A percentile compares a stretch with the other conserved stretches of the same genome.
Evolutionary conservation across 805 yeast species (phyloP).

Genomic region (Cyberlindnera mississippiensis): DNA sequence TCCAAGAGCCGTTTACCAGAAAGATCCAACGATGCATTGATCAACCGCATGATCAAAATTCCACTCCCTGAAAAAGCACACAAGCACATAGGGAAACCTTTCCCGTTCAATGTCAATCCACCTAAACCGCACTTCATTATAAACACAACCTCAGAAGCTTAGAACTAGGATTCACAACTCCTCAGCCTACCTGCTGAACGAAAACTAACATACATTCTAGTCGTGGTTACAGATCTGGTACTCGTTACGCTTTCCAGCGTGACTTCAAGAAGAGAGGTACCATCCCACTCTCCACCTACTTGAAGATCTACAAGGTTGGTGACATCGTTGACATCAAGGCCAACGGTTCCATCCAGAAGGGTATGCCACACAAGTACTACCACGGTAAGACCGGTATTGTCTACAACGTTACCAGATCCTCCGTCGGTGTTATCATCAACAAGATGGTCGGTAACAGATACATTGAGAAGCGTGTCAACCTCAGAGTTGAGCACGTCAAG

Average conservation of each 20-base stretch:
- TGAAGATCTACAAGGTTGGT: conserved; percentile 97
- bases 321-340: conserved; percentile 99
- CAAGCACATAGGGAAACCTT: too few relatives aligned
- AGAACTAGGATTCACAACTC: too few relatives aligned
- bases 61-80: too few relatives aligned
- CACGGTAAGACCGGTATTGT: conserved; percentile 99
- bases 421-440: conserved; percentile 98
- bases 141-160: too few relatives aligned
- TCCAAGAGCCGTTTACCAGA: too few relatives aligned
- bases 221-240: conserved; percentile 99
- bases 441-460: conserved; percentile 99
- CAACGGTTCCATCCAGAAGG: conserved; percentile 98
- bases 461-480: conserved; percentile 97
- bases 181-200: too few relatives aligned
- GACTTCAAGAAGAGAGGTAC: conserved; percentile 97
- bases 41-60: too few relatives aligned
- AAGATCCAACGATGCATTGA: too few relatives aligned
- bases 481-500: conserved; percentile 98
- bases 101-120: too few relatives aligned
- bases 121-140: too few relatives aligned
- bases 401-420: conserved; percentile 97
- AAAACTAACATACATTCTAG: conserved; percentile 31
- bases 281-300: conserved; percentile 91
- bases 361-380: conserved; percentile 99
- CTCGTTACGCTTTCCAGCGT: conserved; percentile 99